Conservation (phyloP, 371 early-diverging fungal species). For the Lichtheimia ornata region DNA sequence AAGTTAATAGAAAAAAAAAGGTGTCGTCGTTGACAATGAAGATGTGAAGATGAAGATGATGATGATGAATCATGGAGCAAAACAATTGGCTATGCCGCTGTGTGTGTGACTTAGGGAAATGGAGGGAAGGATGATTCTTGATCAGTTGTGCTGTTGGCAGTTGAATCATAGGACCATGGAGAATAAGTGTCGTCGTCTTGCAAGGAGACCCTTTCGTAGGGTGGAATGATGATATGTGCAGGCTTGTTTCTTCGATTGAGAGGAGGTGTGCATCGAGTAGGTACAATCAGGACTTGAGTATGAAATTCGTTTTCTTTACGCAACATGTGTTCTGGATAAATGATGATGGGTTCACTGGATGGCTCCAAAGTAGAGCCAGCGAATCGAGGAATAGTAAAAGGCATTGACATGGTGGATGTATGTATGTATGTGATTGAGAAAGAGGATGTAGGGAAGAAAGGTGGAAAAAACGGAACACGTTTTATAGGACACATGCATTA, state of each 20-base stretch:
- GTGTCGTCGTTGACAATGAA: too few species aligned
- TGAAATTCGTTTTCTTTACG: conserved; percentile 9
- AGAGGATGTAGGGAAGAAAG: not conserved
- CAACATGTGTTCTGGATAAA: conserved; percentile 17
- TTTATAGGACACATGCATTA: too few species aligned
- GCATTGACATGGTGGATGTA: conserved; percentile 4
- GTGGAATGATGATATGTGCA: conserved; percentile 20
- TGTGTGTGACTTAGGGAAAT: not conserved
- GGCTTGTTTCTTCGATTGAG: conserved; percentile 22
- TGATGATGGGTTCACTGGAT: conserved; percentile 19
- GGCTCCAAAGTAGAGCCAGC: conserved; percentile 30
- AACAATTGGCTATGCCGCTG: too few species aligned
- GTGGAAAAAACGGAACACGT: too few species aligned
- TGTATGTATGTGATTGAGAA: not conserved
- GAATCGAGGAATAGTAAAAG: conserved; percentile 20
- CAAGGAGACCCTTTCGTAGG: conserved; percentile 1
- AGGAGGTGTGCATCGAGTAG: conserved; percentile 12
- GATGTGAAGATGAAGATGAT: too few species aligned
- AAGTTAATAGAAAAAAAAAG: too few species aligned
- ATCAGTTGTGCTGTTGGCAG: not conserved
- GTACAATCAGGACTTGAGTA: not conserved
- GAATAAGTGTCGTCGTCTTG: conserved; percentile 15
- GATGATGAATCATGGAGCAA: too few species aligned
- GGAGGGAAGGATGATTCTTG: conserved; percentile 1
- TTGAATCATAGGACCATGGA: conserved; percentile 22